Evolutionary conservation across 495 filamentous ascomycete genomes (phyloP), one percentile per base, ranked within the genome.

Genomic region (Aspergillus diversus): DNA sequence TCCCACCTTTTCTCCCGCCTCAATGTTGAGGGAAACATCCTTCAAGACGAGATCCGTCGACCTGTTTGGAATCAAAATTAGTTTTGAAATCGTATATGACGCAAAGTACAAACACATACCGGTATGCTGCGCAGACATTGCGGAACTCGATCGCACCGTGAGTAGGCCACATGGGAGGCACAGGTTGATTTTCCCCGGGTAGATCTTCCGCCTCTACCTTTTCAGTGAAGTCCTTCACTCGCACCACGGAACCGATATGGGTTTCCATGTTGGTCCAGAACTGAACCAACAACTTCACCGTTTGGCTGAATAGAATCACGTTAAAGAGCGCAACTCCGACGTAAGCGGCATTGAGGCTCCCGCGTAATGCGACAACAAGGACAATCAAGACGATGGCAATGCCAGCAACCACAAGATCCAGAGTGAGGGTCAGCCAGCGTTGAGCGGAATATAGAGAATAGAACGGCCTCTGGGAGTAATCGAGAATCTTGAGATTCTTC

Each of bases 241-340:
- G 78, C 7, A 81, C 71, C 7, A 89, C 77, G 11, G 84, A 83
- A 0, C 85, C 85, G 32, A 89, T 81, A 48, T 77, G 74, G 1
- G 82, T 87, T 53, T 87, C 85, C 35, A 87, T 69, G 57, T 78
- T 78, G 9, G 85, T 86, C 84, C 84, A 87, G 61, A 78, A 81
- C 15, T 75, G 76, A 11, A 86, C 71, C 43, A 86, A 61, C 4
- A 81, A 67, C 63, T 81, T 81, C 59, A 86, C 56, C 35, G 57
- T 72, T 34, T 77, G 68, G 33, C 69, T 75, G 60, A 82, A 82
- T 0, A 69, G 50, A 12, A 83, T 77, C 31, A 86, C 67, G 60
- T 83, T 84, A 8, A 80, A 55, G 21, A 86, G 55, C 0, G 85
- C 83, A 6, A 86, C 75, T 32, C 84, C 86, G 11, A 81, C 72